Conservation (phyloP, 2,329 filamentous ascomycete species). For the Apiospora kogelbergensis region DNA sequence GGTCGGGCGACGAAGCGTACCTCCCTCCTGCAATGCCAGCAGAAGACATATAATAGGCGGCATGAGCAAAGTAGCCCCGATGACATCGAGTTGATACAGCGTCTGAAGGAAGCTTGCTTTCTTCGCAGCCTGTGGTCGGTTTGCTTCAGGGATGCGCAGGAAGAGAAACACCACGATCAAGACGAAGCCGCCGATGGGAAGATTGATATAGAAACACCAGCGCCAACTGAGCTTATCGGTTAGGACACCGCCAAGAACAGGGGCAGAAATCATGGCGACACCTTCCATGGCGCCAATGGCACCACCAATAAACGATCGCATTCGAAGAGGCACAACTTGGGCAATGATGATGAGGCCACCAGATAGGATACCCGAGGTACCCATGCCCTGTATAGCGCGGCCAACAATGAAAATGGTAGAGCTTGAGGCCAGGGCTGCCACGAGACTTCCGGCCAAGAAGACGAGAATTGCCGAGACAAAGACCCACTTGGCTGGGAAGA, state of each 20-base stretch:
- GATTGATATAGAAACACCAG: constrained; percentile 25
- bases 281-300: constrained; percentile 31
- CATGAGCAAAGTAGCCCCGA: constrained; percentile 29
- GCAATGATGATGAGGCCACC: constrained; percentile 30
- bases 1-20: background rate
- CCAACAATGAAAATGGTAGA: constrained; percentile 36
- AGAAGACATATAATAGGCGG: constrained; percentile 43
- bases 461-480: constrained; percentile 28
- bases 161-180: constrained; percentile 23
- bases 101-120: constrained; percentile 18
- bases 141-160: constrained; percentile 13
- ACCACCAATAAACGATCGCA: constrained; percentile 29
- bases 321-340: constrained; percentile 27
- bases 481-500: constrained; percentile 31
- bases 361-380: constrained; percentile 33
- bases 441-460: constrained; percentile 35
- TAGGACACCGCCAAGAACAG: constrained; percentile 33
- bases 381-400: constrained; percentile 35
- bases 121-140: constrained; percentile 18
- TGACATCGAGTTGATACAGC: constrained; percentile 25
- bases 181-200: constrained; percentile 30
- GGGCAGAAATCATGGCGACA: constrained; percentile 30
- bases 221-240: constrained; percentile 22
- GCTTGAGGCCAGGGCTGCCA: constrained; percentile 35
- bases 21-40: constrained; percentile 47